These are phyloP conservation scores for Paecilomyces dactylethromorphus DNA, from an alignment of 2,329 filamentous ascomycete genomes.

Conservation along the genomic window DNA sequence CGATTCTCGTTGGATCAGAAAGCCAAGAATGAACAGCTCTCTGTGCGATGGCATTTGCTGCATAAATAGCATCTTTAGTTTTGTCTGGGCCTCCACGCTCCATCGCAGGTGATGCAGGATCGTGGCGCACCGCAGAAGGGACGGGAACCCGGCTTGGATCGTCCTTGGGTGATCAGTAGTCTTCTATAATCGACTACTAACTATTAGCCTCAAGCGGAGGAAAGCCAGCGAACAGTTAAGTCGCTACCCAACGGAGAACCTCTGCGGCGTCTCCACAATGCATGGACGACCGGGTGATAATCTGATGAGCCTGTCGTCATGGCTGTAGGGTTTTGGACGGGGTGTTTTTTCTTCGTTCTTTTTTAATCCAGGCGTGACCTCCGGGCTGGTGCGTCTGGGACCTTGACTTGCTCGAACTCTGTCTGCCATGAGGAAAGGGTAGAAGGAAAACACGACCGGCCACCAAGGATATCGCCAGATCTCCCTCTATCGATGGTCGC, in stretches of 20 bases:
- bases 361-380: not conserved
- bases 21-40: no score
- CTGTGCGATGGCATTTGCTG: not conserved
- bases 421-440: not conserved
- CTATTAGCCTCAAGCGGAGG: not conserved
- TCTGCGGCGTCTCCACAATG: slow-evolving; percentile 1
- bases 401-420: not conserved
- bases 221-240: slow-evolving; percentile 3
- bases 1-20: not conserved
- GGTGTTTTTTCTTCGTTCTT: not conserved
- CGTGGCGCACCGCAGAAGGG: not conserved
- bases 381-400: not conserved
- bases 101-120: not conserved
- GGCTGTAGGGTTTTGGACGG: not conserved
- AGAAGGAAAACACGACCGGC: not conserved
- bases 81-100: not conserved
- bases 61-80: not conserved
- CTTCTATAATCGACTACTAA: not conserved
- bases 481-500: not conserved
- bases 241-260: slow-evolving; percentile 3
- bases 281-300: not conserved
- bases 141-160: not conserved
- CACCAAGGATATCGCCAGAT: not conserved
- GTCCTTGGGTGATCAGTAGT: not conserved
- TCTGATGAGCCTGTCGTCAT: not conserved